Evolutionary conservation across 2,329 filamentous ascomycete genomes (phyloP), one percentile per base, ranked within the genome.

Genomic region (Myriosclerotinia curreyana): DNA sequence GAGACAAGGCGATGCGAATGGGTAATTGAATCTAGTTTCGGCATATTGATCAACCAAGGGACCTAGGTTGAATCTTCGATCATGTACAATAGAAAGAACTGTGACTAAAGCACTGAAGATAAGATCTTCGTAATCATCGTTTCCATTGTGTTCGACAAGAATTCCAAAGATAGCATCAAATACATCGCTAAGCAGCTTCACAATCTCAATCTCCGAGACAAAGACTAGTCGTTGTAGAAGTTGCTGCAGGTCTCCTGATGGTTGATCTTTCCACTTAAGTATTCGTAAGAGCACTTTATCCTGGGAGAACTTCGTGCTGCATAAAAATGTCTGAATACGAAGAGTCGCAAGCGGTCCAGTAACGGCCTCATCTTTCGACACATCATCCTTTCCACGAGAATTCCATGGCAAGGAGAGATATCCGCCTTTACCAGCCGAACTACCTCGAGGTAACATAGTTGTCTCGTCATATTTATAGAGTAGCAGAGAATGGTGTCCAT

Each of bases 181-280:
- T 1, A 98, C 92, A 71, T 96, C 90, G 67, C 85, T 89, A 9
- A 98, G 80, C 50, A 98, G 83, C 79, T 98, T 99, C 67, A 99
- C 95, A 42, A 99, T 91, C 77, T 99, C 96, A 64, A 98, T 96
- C 75, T 99, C 95, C 0, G 95, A 91, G 0, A 99, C 93, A 69
- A 98, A 98, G 25, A 93, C 87, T 56, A 98, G 85, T 69, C 93
- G 88, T 74, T 90, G 89, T 50, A 99, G 79, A 0, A 96, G 79
- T 31, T 86, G 82, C 0, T 90, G 81, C 1, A 98, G 81, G 44
- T 93, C 86, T 36, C 87, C 86, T 53, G 87, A 83, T 0, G 87
- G 81, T 49, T 88, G 82, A 15, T 94, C 89, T 72, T 86, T 91
- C 95, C 95, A 98, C 70, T 88, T 91, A 42, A 98, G 78, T 34